Conservation (phyloP, 2,329 filamentous ascomycete species). For the Cadophora malorum region DNA sequence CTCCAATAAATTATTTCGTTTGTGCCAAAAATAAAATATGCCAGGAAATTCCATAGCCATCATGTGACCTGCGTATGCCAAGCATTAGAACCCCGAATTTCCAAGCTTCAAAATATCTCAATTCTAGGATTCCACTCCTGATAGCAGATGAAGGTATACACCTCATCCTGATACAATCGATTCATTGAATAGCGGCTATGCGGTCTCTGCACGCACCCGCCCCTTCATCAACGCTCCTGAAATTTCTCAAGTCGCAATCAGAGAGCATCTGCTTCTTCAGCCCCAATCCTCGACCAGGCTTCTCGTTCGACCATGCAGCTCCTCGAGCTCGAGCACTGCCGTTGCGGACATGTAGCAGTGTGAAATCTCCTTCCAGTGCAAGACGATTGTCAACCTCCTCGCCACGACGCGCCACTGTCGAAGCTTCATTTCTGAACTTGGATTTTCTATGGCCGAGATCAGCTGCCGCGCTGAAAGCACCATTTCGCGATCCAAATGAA, state of each 20-base stretch:
- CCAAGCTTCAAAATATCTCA: neutral
- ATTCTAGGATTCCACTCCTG: neutral
- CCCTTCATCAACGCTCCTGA: slow-evolving; percentile 66
- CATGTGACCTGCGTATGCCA: slow-evolving; percentile 1
- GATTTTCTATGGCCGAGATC: slow-evolving; percentile 40
- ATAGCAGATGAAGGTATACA: slow-evolving; percentile 5
- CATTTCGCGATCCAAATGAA: neutral
- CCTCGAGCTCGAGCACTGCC: slow-evolving; percentile 28
- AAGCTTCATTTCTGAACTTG: slow-evolving; percentile 39
- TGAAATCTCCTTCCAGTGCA: slow-evolving; percentile 26
- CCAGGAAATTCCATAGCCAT: neutral
- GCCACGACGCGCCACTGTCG: slow-evolving; percentile 32
- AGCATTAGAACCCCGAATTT: slow-evolving; percentile 11
- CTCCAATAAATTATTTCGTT: neutral
- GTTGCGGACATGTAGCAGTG: slow-evolving; percentile 2
- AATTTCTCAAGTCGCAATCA: slow-evolving; percentile 76
- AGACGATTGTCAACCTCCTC: slow-evolving; percentile 35
- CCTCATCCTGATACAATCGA: neutral
- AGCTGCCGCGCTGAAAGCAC: slow-evolving; percentile 20
- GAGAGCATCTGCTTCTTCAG: slow-evolving; percentile 61
- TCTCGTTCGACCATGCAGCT: slow-evolving; percentile 39
- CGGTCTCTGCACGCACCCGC: slow-evolving; percentile 42
- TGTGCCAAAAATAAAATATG: neutral
- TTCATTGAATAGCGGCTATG: slow-evolving; percentile 40
- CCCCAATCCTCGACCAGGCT: slow-evolving; percentile 46